Conservation (phyloP, 441 rosid species). For the Brassica balearica region DNA sequence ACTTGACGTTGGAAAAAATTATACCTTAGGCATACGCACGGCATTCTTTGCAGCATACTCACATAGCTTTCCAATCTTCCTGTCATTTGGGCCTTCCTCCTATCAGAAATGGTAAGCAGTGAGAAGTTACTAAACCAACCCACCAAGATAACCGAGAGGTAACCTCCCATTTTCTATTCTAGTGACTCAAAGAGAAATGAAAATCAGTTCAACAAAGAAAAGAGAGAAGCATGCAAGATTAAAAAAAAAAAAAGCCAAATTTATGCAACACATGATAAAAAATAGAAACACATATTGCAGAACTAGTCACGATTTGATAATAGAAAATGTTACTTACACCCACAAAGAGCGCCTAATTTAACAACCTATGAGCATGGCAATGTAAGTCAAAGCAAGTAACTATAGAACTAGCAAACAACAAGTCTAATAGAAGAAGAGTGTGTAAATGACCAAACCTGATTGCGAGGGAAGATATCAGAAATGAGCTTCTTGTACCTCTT, state of each 20-base stretch:
- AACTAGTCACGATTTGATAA: background rate
- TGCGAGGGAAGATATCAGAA: slow-evolving; percentile 80
- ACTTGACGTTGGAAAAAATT: slow-evolving; percentile 5
- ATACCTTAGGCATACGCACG: slow-evolving; percentile 93
- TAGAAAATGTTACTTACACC: too few species aligned
- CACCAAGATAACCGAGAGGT: background rate
- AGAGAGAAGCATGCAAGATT: too few species aligned
- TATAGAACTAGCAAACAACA: background rate
- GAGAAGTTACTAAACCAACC: background rate
- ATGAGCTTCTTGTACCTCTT: slow-evolving; percentile 99
- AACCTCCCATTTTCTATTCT: background rate
- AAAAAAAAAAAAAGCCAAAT: too few species aligned
- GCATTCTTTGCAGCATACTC: slow-evolving; percentile 94
- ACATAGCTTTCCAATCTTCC: slow-evolving; percentile 89
- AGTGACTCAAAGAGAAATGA: background rate
- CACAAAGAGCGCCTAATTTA: background rate
- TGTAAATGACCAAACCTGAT: slow-evolving; percentile 58
- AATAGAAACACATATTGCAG: background rate
- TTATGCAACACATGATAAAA: too few species aligned
- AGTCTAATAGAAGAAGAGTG: background rate
- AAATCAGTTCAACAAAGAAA: too few species aligned
- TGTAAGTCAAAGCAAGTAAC: background rate
- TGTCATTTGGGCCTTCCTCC: slow-evolving; percentile 93
- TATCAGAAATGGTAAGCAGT: slow-evolving; percentile 46
- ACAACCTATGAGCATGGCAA: background rate